These are phyloP conservation scores for Calocera viscosa DNA, from an alignment of 768 basidiomycete species.

Conservation along the genomic window DNA sequence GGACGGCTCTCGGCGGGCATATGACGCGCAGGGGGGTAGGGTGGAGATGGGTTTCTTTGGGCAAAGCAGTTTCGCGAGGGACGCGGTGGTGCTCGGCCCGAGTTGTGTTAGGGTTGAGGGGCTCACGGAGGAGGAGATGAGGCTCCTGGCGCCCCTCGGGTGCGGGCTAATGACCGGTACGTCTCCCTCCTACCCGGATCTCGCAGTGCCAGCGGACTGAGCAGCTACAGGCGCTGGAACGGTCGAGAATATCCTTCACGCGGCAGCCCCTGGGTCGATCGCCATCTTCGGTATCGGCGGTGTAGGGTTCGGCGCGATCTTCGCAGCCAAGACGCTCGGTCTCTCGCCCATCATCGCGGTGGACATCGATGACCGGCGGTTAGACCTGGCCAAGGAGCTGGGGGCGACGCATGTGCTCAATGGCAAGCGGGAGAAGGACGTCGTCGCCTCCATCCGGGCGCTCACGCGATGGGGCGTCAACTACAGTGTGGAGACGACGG, in stretches of 20 bases:
- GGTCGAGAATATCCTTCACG: background rate
- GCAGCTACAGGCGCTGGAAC: background rate
- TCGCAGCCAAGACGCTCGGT: constrained; percentile 15
- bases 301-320: constrained; percentile 19
- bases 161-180: constrained; percentile 19
- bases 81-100: constrained; percentile 17
- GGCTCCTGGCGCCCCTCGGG: constrained; percentile 15
- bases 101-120: constrained; percentile 16
- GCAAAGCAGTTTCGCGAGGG: constrained; percentile 17
- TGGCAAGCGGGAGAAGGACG: constrained; percentile 9
- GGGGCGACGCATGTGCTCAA: constrained; percentile 18
- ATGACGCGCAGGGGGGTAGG: constrained; percentile 8
- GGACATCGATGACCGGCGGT: constrained; percentile 16
- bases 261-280: constrained; percentile 8
- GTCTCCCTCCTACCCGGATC: background rate
- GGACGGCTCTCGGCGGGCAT: constrained; percentile 4
- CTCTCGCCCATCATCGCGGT: constrained; percentile 19
- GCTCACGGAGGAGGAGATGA: constrained; percentile 12
- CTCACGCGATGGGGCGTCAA: constrained; percentile 17
- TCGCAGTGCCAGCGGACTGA: constrained; percentile 1
- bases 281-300: constrained; percentile 19
- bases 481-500: constrained; percentile 19
- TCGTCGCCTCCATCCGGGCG: constrained; percentile 12
- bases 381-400: constrained; percentile 15
- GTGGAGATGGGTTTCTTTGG: constrained; percentile 21